Evolutionary conservation across 225 moss, liverwort and hornwort species (phyloP), one percentile per base, ranked within the genome.

Genomic region (Thuidium tamariscinum): DNA sequence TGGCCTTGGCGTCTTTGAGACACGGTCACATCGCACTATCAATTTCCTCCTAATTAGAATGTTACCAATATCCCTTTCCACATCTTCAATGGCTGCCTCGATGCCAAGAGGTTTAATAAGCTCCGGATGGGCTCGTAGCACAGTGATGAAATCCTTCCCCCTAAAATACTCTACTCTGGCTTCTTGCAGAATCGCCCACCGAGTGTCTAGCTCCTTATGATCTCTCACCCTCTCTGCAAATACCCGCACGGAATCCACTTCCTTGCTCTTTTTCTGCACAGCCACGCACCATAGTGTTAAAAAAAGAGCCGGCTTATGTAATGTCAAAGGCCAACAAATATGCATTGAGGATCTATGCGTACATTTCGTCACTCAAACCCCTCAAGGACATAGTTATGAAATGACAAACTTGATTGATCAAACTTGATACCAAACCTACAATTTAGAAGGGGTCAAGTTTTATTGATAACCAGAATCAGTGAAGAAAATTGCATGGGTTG

Each of bases 171-270:
- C 99, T 63, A 99, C 99, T 86, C 99, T 89, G 52, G 97, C 88
- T 92, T 99, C 97, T 78, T 96, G 99, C 84, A 99, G 89, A 62
- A 99, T 88, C 60, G 99, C 99, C 99, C 99, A 99, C 72, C 99
- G 97, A 70, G 99, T 96, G 83, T 96, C 96, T 36, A 97, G 89
- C 87, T 97, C 97, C 83, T 97, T 97, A 87, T 99, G 97, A 57
- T 97, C 96, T 83, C 97, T 92, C 93, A 99, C 85, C 80, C 91
- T 94, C 79, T 99, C 99, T 55, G 96, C 96, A 85, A 99, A 97
- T 39, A 89, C 87, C 55, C 91, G 93, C 48, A 92, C 90, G 15
- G 91, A 90, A 80, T 97, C 95, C 44, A 90, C 89, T 81, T 94
- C 92, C 84, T 92, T 94, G 83, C 88, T 92, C 52, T 91, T 89